Conservation (phyloP, 345 rosid genomes). For the Cardamine resedifolia region DNA sequence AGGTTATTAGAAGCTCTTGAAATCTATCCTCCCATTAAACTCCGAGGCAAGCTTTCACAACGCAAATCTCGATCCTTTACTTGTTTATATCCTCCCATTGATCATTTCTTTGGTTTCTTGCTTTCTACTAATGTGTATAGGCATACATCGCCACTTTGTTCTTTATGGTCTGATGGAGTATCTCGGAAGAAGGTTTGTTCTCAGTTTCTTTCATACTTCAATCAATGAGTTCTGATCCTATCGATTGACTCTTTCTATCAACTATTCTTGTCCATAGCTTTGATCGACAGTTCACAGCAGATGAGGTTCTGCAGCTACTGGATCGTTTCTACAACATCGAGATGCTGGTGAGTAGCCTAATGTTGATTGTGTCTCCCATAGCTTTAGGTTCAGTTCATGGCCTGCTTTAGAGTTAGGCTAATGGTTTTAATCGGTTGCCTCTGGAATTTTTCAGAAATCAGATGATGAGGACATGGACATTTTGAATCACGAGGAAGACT, state of each 20-base stretch:
- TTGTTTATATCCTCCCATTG: too few species aligned
- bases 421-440: not conserved
- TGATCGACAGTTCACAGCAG: conserved; percentile 76
- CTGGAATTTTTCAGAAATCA: conserved; percentile 59
- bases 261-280: conserved; percentile 51
- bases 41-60: conserved; percentile 49
- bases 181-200: conserved; percentile 73
- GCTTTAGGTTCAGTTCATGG: not conserved
- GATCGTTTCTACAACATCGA: conserved; percentile 94
- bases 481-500: conserved; percentile 86
- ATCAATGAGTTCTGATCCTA: conserved; percentile 1
- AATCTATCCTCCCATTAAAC: conserved; percentile 84
- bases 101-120: conserved; percentile 22
- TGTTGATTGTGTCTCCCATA: not conserved
- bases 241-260: not conserved
- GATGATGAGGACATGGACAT: conserved; percentile 86
- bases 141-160: conserved; percentile 92
- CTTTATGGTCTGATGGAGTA: conserved; percentile 92
- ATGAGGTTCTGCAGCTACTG: conserved; percentile 90
- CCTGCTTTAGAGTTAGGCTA: not conserved
- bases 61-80: not conserved
- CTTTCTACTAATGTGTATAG: conserved; percentile 44
- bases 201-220: not conserved
- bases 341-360: conserved; percentile 69
- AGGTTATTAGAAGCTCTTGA: conserved; percentile 86